Conservation (phyloP, 202 grass and related monocot genomes). For the Schoenoplectus tabernaemontani region DNA sequence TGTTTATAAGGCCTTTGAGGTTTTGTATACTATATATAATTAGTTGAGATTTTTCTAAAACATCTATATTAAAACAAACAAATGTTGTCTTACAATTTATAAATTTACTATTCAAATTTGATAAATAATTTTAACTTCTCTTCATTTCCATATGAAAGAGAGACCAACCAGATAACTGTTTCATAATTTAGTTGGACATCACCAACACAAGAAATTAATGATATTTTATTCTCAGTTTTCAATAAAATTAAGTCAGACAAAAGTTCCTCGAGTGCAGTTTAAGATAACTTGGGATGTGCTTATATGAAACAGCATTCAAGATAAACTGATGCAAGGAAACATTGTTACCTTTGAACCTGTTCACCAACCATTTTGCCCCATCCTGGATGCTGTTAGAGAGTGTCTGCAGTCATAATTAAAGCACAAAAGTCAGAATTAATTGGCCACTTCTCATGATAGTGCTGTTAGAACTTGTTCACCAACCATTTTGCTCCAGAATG, state of each 20-base stretch:
- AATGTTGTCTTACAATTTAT: not conserved
- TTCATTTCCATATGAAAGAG: not conserved
- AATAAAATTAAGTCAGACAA: not conserved
- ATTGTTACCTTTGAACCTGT: slow-evolving; percentile 67
- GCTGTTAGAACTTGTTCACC: too few relatives aligned
- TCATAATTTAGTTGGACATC: not conserved
- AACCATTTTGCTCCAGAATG: not conserved
- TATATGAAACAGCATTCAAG: slow-evolving; percentile 4
- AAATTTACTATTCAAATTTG: not conserved
- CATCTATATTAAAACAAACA: not conserved
- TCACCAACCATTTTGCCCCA: slow-evolving; percentile 87
- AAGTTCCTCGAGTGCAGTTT: not conserved
- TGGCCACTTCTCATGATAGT: not conserved
- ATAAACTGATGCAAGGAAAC: not conserved
- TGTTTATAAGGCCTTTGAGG: too few relatives aligned
- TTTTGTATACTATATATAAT: too few relatives aligned
- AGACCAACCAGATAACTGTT: not conserved
- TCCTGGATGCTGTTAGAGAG: slow-evolving; percentile 69
- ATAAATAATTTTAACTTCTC: not conserved
- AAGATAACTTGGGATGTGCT: not conserved
- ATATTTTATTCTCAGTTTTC: not conserved
- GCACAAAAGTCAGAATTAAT: not conserved
- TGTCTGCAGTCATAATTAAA: slow-evolving; percentile 38
- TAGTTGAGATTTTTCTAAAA: too few relatives aligned
- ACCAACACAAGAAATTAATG: not conserved